Percentiles rank a stretch among this genome's conserved stretches.
Evolutionary conservation across 768 basidiomycete species (phyloP).

Genomic region (Artomyces pyxidatus): DNA sequence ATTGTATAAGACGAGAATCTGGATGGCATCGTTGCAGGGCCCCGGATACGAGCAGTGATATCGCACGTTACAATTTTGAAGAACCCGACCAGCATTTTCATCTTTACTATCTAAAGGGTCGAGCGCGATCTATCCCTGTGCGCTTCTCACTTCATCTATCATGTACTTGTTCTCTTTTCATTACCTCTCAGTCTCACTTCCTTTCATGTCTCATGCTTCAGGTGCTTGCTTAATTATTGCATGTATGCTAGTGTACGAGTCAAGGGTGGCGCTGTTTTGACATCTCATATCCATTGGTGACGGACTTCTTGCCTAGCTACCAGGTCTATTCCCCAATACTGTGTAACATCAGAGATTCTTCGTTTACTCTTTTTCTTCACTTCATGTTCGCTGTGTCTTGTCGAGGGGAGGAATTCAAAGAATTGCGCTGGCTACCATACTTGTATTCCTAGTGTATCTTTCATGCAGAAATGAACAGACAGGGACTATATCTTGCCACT

Average conservation of each 20-base stretch:
- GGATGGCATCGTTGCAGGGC: constrained; percentile 83
- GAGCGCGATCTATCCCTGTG: no score
- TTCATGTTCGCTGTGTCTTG: neutral
- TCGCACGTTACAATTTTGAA: neutral
- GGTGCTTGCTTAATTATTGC: neutral
- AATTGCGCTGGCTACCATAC: neutral
- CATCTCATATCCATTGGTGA: neutral
- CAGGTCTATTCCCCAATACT: neutral
- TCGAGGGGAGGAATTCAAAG: neutral
- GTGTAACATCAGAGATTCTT: neutral
- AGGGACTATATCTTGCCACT: neutral
- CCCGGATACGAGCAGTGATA: constrained; percentile 36
- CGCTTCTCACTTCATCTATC: no score
- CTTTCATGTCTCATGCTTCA: no score
- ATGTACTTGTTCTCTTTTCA: no score
- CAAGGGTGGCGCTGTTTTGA: neutral
- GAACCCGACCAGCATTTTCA: no score
- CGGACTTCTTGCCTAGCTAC: neutral
- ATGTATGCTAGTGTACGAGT: neutral
- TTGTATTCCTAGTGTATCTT: neutral
- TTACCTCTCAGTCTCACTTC: neutral
- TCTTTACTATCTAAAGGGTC: no score
- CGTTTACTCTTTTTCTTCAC: neutral
- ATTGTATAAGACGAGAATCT: constrained; percentile 89
- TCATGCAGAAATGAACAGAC: neutral